Base-by-base conservation (phyloP, 2,329 filamentous ascomycete species). In the Juglanconis sp. region DNA sequence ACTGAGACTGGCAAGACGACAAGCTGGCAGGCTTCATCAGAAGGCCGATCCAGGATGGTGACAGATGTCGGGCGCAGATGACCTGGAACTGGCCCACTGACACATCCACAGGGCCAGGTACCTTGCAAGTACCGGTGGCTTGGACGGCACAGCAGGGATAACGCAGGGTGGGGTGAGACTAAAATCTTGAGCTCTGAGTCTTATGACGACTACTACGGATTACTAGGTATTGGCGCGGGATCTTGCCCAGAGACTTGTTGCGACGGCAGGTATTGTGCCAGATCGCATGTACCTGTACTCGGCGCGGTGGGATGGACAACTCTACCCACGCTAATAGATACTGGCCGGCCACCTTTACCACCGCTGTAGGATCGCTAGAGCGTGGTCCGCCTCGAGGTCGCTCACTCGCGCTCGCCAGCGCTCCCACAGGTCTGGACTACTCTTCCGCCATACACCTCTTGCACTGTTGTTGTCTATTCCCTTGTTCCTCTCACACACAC, bases 151-250 rank as follows among this genome's bases (percentile, higher is more conserved):
- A 40, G 55, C 57, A 61, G 49, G 60, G 60, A 51, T 62, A 35
- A 34, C 31, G 35, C 58, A 48, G 51, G 46, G 47, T 34, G 55
- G 53, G 38, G 60, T 62, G 48, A 7, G 32, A 17, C 31, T 62
- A 62, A 35, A 13, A 34, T 13, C 11, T 24, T 24, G 24, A 59
- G 52, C 24, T 62, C 56, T 62, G 60, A 62, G 56, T 62, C 60
- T 61, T 59, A 24, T 24, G 24, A 24, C 24, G 24, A 24, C 24
- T 2, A 24, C 1, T 24, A 24, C 24, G 24, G 24, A 24, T 24
- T 24, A 24, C 24, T 24, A 24, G 24, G 24, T 24, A 24, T 24
- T 24, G 24, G 24, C 24, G 60, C 60, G 56, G 50, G 47, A 62
- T 52, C 56, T 56, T 56, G 51, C 60, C 54, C n/a, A 52, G 17